Evolutionary conservation across 2,329 filamentous ascomycete genomes (phyloP), one percentile per base, ranked within the genome.

Genomic region (Domatiomyces catenatus): DNA sequence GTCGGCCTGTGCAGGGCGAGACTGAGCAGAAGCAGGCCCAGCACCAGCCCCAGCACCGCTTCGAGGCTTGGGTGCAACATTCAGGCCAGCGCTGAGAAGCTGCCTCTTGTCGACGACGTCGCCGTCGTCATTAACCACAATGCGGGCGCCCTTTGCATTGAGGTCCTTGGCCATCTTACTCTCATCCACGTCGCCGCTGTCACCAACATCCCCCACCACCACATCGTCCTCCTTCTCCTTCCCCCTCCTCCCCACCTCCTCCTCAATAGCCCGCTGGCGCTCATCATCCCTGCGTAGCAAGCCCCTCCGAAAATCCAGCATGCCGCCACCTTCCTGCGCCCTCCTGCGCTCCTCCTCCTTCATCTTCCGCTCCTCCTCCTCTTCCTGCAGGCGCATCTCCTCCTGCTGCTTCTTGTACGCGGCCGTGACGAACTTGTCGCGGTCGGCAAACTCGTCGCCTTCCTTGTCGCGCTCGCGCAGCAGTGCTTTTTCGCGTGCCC

Each of bases 361-460:
- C 54, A 75, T 72, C 47, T 68, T 68, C 51, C 63, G 66, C 59
- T 70, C 71, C 60, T 81, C 79, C 54, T 80, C 78, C 50, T 74
- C 76, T 58, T 82, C 77, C 18, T 77, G 60, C 51, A 67, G 66
- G 50, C 71, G 68, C 52, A 76, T 67, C 61, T 82, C 79, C 59
- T 75, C 77, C 61, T 82, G 78, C 60, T 82, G 79, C 54, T 70
- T 69, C 63, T 80, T 81, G 63, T 83, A 83, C 36, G 79, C 79
- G 1, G 71, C 69, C 1, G 79, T 83, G 43, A 83, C 79, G 54
- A 83, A 83, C 60, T 76, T 80, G 63, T 83, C 79, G 61, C 81
- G 82, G 58, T 81, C 79, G 0, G 73, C 77, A 53, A 79, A 82
- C 53, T 79, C 77, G 47, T 82, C 79, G n/a, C 79, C 79, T 59